Evolutionary conservation across 2,329 filamentous ascomycete species (phyloP), one percentile per base, ranked within the genome.

Genomic region (Neopestalotiopsis sp.): DNA sequence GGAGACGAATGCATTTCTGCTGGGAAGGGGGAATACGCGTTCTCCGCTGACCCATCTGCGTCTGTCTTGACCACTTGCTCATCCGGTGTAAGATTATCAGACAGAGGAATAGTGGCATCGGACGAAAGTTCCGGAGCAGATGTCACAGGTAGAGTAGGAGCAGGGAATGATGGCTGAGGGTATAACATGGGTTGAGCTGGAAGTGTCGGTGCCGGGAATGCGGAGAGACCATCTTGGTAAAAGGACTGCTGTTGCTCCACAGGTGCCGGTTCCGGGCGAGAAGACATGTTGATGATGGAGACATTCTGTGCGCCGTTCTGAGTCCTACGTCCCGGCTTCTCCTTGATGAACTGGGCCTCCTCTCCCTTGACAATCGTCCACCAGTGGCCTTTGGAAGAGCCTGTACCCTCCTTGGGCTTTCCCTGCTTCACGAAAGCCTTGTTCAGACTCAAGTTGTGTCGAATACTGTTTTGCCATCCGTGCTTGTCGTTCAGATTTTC

Each of bases 401-500:
- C 96, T 98, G 83, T 98, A 98, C 98, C 95, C 85, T 98, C 98
- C 68, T 95, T 38, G 34, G 34, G 94, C 69, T 96, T 89, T 80
- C 98, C 95, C 77, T 97, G 92, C 83, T 98, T 98, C 78, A 95
- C 91, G 77, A 98, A 98, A 61, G 93, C 94, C 83, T 98, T 98
- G 86, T 98, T 97, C 59, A 99, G 86, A 77, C 95, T 98, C 42
- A 99, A 89, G 75, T 99, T 99, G 81, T 99, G 96, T 42, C 96
- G 92, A 79, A 99, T 99, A 83, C 96, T 98, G 81, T 99, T 99
- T 81, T 98, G 95, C 96, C 96, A 99, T 71, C 96, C 95, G 12
- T 38, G 34, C 34, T 38, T 38, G 34, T 38, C 34, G 34, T 38
- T 38, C 34, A 38, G 45, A 56, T 12, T 93, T 90, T 75, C 98